Evolutionary conservation across 2,329 filamentous ascomycete species (phyloP).

Genomic region (Cladosporium cucumerinum): DNA sequence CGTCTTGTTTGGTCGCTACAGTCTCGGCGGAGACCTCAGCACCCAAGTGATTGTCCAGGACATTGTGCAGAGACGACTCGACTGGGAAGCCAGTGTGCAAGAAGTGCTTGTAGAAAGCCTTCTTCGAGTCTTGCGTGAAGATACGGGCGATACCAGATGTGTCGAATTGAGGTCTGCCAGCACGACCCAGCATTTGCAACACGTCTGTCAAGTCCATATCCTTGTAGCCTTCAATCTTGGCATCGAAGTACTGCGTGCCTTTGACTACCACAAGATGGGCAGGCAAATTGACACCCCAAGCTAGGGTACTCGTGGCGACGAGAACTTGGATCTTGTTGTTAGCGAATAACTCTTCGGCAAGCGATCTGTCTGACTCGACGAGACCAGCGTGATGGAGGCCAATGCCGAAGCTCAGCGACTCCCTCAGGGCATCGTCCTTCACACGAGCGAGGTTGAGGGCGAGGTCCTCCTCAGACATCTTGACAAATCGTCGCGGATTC

Average conservation of each 20-base stretch:
- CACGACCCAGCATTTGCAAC: constrained; percentile 93
- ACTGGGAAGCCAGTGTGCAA: constrained; percentile 96
- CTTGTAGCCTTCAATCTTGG: constrained; percentile 94
- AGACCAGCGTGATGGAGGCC: constrained; percentile 95
- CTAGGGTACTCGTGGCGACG: constrained; percentile 90
- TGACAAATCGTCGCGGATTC: constrained; percentile 86
- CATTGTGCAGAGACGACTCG: constrained; percentile 92
- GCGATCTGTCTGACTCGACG: constrained; percentile 86
- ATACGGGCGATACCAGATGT: constrained; percentile 93
- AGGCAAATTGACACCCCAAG: constrained; percentile 97
- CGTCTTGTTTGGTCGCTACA: constrained; percentile 91
- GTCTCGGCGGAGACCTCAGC: constrained; percentile 94
- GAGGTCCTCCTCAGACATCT: constrained; percentile 92
- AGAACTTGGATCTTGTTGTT: constrained; percentile 98
- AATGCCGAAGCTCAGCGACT: constrained; percentile 96
- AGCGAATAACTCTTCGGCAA: constrained; percentile 90
- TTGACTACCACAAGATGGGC: constrained; percentile 97
- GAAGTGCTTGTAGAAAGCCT: constrained; percentile 99
- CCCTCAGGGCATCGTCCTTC: constrained; percentile 87
- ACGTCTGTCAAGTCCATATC: constrained; percentile 99
- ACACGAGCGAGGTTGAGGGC: constrained; percentile 82
- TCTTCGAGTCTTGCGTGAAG: constrained; percentile 95
- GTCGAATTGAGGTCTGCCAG: constrained; percentile 94
- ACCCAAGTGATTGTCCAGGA: constrained; percentile 92
- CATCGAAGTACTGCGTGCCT: constrained; percentile 96